Conservation (phyloP, 148 eudicot genomes). For the Cornus controversa region DNA sequence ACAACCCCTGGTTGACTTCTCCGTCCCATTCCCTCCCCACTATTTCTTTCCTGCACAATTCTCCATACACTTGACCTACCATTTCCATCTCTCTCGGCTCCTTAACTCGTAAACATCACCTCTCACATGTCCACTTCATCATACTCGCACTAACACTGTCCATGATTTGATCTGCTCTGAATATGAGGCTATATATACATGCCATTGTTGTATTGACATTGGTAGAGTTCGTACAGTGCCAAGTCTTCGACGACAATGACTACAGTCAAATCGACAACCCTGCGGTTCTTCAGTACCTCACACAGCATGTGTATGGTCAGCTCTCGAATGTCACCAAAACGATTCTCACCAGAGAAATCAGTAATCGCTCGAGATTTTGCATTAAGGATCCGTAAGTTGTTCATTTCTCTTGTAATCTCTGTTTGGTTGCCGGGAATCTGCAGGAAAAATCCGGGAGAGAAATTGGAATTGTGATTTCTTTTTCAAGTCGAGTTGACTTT, state of each 20-base stretch:
- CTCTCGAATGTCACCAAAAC: constrained; percentile 35
- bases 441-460: neutral
- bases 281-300: constrained; percentile 13
- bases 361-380: constrained; percentile 37
- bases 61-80: neutral
- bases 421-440: neutral
- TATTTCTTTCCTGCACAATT: neutral
- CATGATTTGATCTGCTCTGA: neutral
- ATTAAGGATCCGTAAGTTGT: constrained; percentile 36
- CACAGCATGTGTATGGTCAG: constrained; percentile 20
- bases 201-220: neutral
- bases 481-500: neutral
- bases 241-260: constrained; percentile 8
- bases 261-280: constrained; percentile 22
- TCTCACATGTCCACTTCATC: neutral
- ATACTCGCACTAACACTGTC: neutral
- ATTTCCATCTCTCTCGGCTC: neutral
- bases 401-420: neutral
- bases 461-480: neutral
- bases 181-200: neutral
- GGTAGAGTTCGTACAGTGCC: constrained; percentile 26
- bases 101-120: too few species aligned
- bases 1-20: neutral
- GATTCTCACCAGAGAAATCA: constrained; percentile 19
- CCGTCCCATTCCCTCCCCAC: neutral